Evolutionary conservation across 73 alveolate genomes (phyloP).

Genomic region (Paraurostyla sp.): DNA sequence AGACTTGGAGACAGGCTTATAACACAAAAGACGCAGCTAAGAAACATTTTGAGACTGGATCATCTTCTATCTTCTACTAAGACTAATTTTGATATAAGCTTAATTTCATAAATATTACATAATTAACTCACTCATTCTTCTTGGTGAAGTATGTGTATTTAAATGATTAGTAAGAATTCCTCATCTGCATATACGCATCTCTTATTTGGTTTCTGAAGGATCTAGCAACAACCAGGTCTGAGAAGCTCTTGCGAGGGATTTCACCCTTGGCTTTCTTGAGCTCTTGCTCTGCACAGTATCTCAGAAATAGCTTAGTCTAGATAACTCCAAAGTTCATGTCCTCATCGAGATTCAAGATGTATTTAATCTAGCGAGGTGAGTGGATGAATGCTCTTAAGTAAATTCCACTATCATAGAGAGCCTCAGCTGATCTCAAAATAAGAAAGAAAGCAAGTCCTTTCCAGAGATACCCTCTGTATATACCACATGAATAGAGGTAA

Average conservation of each 20-base stretch:
- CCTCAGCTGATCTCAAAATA: background rate
- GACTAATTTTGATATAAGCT: background rate
- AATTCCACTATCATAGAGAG: constrained; percentile 10
- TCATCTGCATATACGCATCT: background rate
- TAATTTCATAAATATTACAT: too few species aligned
- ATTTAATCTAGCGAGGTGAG: background rate
- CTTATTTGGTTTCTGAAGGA: constrained; percentile 16
- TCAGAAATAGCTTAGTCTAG: background rate
- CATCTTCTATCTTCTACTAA: background rate
- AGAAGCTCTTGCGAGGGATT: background rate
- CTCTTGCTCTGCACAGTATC: constrained; percentile 28
- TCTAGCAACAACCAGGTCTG: background rate
- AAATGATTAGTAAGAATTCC: background rate
- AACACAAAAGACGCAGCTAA: background rate
- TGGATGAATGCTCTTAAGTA: background rate
- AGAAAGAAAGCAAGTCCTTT: background rate
- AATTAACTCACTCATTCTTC: background rate
- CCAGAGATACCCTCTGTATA: constrained; percentile 23
- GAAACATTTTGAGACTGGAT: background rate
- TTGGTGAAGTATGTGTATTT: background rate
- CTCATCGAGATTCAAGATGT: background rate
- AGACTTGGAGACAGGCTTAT: constrained; percentile 11
- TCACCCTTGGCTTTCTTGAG: background rate
- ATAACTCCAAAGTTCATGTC: background rate
- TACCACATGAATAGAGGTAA: background rate